phyloP scores from a whole-genome alignment of 305 asterid genomes.

The Salvia sclarea region DNA sequence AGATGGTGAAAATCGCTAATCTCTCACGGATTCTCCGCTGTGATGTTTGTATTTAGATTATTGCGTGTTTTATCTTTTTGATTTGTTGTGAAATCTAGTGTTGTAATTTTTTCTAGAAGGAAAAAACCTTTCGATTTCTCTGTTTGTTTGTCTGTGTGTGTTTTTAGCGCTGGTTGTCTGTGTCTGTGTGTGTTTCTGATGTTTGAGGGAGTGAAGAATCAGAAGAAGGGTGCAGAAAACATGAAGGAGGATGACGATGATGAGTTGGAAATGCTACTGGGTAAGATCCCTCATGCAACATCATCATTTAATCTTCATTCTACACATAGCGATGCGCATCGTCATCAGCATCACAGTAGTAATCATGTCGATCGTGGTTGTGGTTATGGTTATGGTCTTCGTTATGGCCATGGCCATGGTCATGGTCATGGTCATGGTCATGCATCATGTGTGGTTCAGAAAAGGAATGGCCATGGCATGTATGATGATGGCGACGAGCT shows the following conservation, averaged over 20 bases:
- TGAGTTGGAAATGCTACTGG: conserved; percentile 69
- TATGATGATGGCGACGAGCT: conserved; percentile 39
- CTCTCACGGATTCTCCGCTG: conserved; percentile 30
- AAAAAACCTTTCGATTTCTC: background rate
- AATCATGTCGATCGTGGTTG: conserved; percentile 37
- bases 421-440: conserved; percentile 35
- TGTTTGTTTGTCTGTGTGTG: conserved; percentile 11
- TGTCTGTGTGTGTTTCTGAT: conserved; percentile 16
- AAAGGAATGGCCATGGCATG: conserved; percentile 19
- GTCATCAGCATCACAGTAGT: conserved; percentile 36
- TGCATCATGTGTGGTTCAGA: conserved; percentile 42
- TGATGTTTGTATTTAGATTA: conserved; percentile 37
- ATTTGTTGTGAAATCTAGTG: conserved; percentile 29
- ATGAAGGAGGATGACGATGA: conserved; percentile 72
- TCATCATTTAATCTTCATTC: conserved; percentile 45
- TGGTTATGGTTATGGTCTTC: conserved; percentile 19
- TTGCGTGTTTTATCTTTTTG: conserved; percentile 4
- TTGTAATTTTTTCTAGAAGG: conserved; percentile 9
- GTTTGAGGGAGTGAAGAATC: conserved; percentile 34
- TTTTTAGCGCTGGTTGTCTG: conserved; percentile 8
- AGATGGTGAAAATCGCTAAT: conserved; percentile 47
- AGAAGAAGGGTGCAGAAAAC: conserved; percentile 33
- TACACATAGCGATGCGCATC: conserved; percentile 35
- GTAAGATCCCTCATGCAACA: conserved; percentile 81
- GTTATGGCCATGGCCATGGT: conserved; percentile 2